phyloP scores from a whole-genome alignment of 352 stramenopile genomes.

The Globisporangium paddicum region DNA sequence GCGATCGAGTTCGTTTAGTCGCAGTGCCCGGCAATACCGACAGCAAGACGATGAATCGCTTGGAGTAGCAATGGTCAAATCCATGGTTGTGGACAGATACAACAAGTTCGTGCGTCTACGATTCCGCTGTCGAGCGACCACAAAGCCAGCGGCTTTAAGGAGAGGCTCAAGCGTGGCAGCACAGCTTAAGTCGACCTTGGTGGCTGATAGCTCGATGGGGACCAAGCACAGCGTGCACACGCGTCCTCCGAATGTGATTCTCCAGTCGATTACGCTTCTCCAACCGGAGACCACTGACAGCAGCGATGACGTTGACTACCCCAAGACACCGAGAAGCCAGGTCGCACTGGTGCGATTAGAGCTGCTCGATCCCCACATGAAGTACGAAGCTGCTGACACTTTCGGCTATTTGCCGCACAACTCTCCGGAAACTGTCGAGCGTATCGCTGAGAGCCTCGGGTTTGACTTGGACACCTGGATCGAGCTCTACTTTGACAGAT shows the following conservation, averaged over 20 bases:
- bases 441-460: slow-evolving; percentile 53
- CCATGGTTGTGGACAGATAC: slow-evolving; percentile 16
- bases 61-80: not conserved
- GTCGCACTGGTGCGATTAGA: slow-evolving; percentile 44
- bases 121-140: slow-evolving; percentile 16
- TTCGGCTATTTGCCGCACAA: slow-evolving; percentile 84
- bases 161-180: slow-evolving; percentile 1
- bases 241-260: slow-evolving; percentile 2
- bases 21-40: not conserved
- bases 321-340: slow-evolving; percentile 1
- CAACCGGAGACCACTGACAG: not conserved
- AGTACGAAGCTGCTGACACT: slow-evolving; percentile 85
- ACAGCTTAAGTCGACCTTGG: not conserved
- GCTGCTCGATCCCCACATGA: slow-evolving; percentile 40
- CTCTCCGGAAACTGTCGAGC: slow-evolving; percentile 47
- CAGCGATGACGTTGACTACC: not conserved
- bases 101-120: slow-evolving; percentile 15
- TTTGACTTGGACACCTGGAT: slow-evolving; percentile 87
- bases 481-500: slow-evolving; percentile 34
- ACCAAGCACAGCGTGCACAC: slow-evolving; percentile 5
- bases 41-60: not conserved
- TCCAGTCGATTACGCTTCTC: slow-evolving; percentile 11
- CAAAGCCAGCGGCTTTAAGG: not conserved
- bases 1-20: not conserved
- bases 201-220: not conserved